A percentile compares a stretch with the other conserved stretches of the same genome.
Evolutionary conservation across 2,329 filamentous ascomycete species (phyloP).

Genomic region (Dothideomycetes sp.): DNA sequence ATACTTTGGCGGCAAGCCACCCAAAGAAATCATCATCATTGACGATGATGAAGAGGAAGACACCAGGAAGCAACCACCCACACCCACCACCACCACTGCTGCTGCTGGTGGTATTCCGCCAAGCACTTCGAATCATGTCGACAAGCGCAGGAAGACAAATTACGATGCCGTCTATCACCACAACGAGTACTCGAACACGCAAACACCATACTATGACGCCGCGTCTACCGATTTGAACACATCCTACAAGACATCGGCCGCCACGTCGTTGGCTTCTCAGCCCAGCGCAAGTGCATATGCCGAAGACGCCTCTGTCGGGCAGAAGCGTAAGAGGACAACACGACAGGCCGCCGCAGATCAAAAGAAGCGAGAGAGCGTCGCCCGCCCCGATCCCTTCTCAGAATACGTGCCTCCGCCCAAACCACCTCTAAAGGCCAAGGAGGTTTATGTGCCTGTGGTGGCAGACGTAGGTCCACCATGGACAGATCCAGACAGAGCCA

Average conservation of each 20-base stretch:
- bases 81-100: constrained; percentile 11
- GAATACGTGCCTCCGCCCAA: constrained; percentile 80
- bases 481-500: background rate
- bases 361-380: constrained; percentile 59
- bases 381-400: constrained; percentile 52
- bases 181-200: constrained; percentile 62
- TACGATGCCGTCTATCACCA: constrained; percentile 64
- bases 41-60: constrained; percentile 33
- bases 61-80: constrained; percentile 5
- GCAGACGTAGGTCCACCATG: constrained; percentile 43
- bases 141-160: constrained; percentile 67
- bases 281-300: constrained; percentile 54
- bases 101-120: constrained; percentile 20
- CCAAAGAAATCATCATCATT: constrained; percentile 44
- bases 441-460: constrained; percentile 49
- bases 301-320: constrained; percentile 58
- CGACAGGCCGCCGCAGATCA: constrained; percentile 75
- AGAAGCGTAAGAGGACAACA: constrained; percentile 79
- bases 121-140: constrained; percentile 37
- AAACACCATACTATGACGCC: constrained; percentile 59
- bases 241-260: constrained; percentile 68
- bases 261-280: constrained; percentile 68
- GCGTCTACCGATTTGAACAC: constrained; percentile 79
- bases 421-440: constrained; percentile 78
- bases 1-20: constrained; percentile 31